phyloP scores from a whole-genome alignment of 2,329 filamentous ascomycete species.

The Alternaria gansuensis region DNA sequence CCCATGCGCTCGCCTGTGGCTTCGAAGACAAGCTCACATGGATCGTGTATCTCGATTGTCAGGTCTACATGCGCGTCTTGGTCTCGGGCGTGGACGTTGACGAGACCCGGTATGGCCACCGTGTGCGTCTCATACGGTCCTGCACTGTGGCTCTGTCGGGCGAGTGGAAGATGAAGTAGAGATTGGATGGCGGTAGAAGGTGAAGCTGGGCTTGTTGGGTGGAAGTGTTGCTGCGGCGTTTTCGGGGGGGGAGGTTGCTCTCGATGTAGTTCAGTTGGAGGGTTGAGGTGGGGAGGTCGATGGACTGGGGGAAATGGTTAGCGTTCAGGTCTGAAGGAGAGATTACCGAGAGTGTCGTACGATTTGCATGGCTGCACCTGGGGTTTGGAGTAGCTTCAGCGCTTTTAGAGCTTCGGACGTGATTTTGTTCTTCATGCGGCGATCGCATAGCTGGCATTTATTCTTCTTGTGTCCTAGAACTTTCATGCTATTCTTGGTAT shows the following conservation, averaged over 20 bases:
- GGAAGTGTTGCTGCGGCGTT: conserved; percentile 9
- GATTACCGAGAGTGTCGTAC: conserved; percentile 16
- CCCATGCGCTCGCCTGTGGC: conserved; percentile 26
- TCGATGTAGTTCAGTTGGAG: conserved; percentile 27
- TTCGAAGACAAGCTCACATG: conserved; percentile 33
- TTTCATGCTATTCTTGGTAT: neutral
- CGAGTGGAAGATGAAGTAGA: conserved; percentile 42
- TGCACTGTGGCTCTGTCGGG: conserved; percentile 38
- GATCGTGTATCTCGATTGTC: conserved; percentile 44
- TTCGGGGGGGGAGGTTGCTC: conserved; percentile 7
- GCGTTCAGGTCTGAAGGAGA: neutral
- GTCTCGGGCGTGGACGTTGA: conserved; percentile 41
- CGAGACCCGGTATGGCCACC: conserved; percentile 40
- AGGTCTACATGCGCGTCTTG: conserved; percentile 33
- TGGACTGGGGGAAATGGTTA: conserved; percentile 13
- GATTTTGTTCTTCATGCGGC: conserved; percentile 46
- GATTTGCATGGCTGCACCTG: conserved; percentile 33
- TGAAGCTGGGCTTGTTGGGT: conserved; percentile 32
- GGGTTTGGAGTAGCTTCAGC: conserved; percentile 21
- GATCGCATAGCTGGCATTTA: conserved; percentile 44
- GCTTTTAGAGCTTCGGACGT: conserved; percentile 28
- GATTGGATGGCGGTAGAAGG: conserved; percentile 40
- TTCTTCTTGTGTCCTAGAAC: conserved; percentile 31
- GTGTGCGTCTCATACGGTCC: conserved; percentile 44
- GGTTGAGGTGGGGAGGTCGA: conserved; percentile 30